phyloP scores from a whole-genome alignment of 2,329 filamentous ascomycete species.

The Alternaria conjuncta region DNA sequence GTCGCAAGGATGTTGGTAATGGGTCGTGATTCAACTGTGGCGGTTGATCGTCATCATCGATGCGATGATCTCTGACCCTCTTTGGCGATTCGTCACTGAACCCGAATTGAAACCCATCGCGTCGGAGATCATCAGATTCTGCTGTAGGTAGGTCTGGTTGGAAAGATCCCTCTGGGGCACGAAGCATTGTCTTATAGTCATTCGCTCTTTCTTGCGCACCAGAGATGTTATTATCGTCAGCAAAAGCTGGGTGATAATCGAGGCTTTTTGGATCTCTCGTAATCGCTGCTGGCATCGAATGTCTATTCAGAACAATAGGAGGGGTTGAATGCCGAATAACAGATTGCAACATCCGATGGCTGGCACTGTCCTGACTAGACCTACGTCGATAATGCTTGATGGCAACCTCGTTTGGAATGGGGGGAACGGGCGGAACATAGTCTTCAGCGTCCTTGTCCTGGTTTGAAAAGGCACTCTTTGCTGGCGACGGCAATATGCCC shows the following conservation, averaged over 20 bases:
- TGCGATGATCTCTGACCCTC: not conserved
- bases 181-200: not conserved
- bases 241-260: conserved; percentile 8
- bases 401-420: conserved; percentile 31
- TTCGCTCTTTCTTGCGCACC: not conserved
- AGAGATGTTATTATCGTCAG: not conserved
- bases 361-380: conserved; percentile 25
- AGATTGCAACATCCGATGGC: conserved; percentile 35
- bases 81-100: not conserved
- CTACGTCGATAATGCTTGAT: conserved; percentile 13
- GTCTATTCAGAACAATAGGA: conserved; percentile 6
- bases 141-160: not conserved
- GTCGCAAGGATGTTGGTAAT: not conserved
- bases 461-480: conserved; percentile 37
- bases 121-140: not conserved
- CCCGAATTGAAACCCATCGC: not conserved
- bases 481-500: conserved; percentile 37
- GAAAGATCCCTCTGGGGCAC: not conserved
- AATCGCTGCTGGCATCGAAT: conserved; percentile 1
- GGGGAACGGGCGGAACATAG: conserved; percentile 38
- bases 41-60: conserved; percentile 27
- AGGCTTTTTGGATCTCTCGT: conserved; percentile 3
- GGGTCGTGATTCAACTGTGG: conserved; percentile 33
- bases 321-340: conserved; percentile 37
- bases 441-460: conserved; percentile 25